Conservation (phyloP, 768 basidiomycete genomes). For the Russula compacta region DNA sequence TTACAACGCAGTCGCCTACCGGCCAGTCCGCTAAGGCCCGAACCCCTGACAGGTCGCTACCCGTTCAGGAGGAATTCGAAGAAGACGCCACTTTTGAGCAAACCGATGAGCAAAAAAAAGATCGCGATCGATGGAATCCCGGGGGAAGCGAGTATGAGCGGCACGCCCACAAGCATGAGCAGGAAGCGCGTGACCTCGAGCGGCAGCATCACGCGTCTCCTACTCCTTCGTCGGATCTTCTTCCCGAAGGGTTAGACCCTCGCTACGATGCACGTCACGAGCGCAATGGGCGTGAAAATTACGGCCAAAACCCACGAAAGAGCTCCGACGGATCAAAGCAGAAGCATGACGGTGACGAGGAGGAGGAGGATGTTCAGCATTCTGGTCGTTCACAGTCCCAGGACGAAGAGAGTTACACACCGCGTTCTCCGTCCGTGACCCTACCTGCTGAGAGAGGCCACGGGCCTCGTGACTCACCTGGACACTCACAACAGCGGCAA, state of each 20-base stretch:
- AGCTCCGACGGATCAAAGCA: not conserved
- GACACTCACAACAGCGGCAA: conserved; percentile 1
- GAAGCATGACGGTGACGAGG: conserved; percentile 2
- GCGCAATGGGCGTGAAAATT: conserved; percentile 6
- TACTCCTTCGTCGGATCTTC: conserved; percentile 19
- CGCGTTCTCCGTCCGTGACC: conserved; percentile 16
- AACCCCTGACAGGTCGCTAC: conserved; percentile 20
- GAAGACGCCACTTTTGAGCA: conserved; percentile 12
- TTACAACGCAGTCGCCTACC: conserved; percentile 14
- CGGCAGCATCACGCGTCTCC: conserved; percentile 16
- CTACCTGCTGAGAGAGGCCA: conserved; percentile 9
- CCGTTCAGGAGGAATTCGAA: conserved; percentile 20
- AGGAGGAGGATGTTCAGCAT: conserved; percentile 6
- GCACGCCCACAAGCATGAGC: conserved; percentile 13
- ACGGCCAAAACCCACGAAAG: not conserved
- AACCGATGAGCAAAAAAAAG: conserved; percentile 3
- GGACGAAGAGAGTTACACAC: conserved; percentile 21
- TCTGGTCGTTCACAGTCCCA: conserved; percentile 13
- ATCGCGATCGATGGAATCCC: conserved; percentile 15
- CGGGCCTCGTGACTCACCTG: conserved; percentile 1
- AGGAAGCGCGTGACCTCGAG: conserved; percentile 8
- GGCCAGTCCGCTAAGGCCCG: conserved; percentile 15
- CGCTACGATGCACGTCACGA: conserved; percentile 17
- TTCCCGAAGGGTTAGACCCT: conserved; percentile 15
- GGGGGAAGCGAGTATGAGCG: conserved; percentile 11